Base-by-base conservation (phyloP, 768 basidiomycete genomes). In the Podaxis sp. region DNA sequence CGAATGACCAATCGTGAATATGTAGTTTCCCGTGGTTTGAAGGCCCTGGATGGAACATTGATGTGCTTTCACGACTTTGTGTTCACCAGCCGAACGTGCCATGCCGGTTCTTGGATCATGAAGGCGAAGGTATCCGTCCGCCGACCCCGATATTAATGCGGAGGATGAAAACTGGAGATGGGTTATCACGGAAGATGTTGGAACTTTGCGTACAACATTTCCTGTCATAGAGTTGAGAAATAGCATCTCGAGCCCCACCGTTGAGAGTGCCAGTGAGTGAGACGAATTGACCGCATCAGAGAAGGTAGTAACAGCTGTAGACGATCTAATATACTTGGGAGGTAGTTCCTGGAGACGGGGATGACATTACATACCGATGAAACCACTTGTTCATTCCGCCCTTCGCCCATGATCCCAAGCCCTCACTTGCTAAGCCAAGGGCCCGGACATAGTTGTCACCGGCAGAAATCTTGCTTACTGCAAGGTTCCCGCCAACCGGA, bases 341-440 rank as follows among this genome's bases (percentile, higher is more conserved):
- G 33, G 60, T 24, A 28, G 10, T 49, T 48, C 41, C 15, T 12
- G 33, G 13, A 28, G 13, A 38, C 10, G 17, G 17, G 30, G n/a
- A 28, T 13, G 17, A 0, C 24, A 40, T 20, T 38, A 72, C 87
- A 67, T 69, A 92, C 91, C 82, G 83, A 73, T 80, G 85, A 69
- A 79, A 90, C 91, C 91, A 95, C 73, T 87, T 91, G 75, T 92
- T 94, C 73, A 86, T 80, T 28, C 92, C 93, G 50, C 92, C 93
- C 74, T 93, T 94, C 12, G 84, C 76, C 92, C 92, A 94, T 38
- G 87, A 84, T 38, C 92, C 92, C 36, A 94, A 62, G 13, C 91
- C 89, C 48, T 84, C 77, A 22, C 86, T 82, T n/a, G 82, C 78
- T 41, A 80, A 67, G 30, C 86, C 84, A 62, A 83, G 73, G 13